Evolutionary conservation across 441 rosid species (phyloP).

Genomic region (Syzygium malaccense): DNA sequence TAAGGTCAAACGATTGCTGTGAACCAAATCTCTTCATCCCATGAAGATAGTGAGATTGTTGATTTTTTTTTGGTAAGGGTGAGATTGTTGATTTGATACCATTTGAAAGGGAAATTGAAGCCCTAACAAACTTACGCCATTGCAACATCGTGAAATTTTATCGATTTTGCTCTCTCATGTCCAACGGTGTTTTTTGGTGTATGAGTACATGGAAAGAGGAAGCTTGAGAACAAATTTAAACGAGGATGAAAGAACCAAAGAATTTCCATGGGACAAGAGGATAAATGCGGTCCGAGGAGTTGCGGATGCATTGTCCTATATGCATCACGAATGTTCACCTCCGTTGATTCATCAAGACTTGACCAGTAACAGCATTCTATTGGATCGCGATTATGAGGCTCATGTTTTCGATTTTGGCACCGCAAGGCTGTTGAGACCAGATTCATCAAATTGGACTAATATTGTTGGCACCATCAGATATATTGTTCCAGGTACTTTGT

Average conservation of each 20-base stretch:
- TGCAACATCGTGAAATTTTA: not conserved
- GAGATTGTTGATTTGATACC: not conserved
- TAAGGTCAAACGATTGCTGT: not conserved
- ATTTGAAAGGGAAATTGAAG: not conserved
- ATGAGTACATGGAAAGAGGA: not conserved
- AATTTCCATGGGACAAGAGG: not conserved
- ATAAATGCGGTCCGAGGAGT: not conserved
- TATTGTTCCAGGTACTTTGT: not conserved
- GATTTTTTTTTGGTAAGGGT: no score
- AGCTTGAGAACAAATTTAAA: not conserved
- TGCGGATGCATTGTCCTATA: not conserved
- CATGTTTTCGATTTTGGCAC: not conserved
- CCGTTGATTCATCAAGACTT: not conserved
- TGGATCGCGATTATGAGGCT: not conserved
- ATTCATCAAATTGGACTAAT: not conserved
- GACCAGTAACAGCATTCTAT: not conserved
- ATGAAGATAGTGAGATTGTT: not conserved
- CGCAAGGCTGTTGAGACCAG: not conserved
- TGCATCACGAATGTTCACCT: not conserved
- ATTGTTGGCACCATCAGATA: not conserved
- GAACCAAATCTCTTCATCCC: not conserved
- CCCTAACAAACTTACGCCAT: not conserved
- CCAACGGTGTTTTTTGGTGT: accelerated
- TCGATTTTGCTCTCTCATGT: not conserved
- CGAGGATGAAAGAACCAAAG: not conserved